Evolutionary conservation across 768 basidiomycete genomes (phyloP), one percentile per base, ranked within the genome.

Genomic region (Termitomyces sp.): DNA sequence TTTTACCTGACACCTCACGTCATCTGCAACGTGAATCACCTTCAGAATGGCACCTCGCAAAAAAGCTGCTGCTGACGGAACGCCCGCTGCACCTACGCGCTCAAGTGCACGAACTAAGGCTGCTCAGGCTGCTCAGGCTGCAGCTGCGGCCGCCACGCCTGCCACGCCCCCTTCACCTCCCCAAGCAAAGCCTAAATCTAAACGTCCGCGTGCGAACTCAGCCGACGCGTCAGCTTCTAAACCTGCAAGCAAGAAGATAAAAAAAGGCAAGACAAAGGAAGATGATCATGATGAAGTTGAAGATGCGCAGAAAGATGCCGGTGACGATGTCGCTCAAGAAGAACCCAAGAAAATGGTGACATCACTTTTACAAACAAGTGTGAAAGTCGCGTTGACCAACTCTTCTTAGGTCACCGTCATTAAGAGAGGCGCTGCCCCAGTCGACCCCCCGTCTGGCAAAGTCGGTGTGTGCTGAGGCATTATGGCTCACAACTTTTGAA

Each of bases 401-500:
- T 37, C 15, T 46, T 38, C 21, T 28, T 32, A 70, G 66, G 65
- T 67, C 41, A 68, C 65, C 49, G 75, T 83, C 6, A 43, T 84
- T 34, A 81, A 80, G 65, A 69, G 80, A 24, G 81, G 81, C 15
- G 75, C 76, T 15, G 82, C 80, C 6, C 82, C 82, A 30, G 80
- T 83, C 3, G 82, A 84, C 62, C 72, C 76, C 0, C 45, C 52
- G 28, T 81, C 79, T 17, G 64, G 66, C 17, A 70, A 66, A 63
- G 75, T 80, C 51, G 60, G 81, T 81, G 58, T 62, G 80, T 77
- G 15, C 12, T 56, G n/a, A 17, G 47, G 38, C 12, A 3, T 48
- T 26, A 14, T 51, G 58, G 42, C 21, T n/a, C 26, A 22, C 47
- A 48, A 26, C 12, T n/a, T 48, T 3, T 24, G 32, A 14, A 7